Evolutionary conservation across 1,284 basidiomycete genomes (phyloP).

Genomic region (Irpex rosettiformis): DNA sequence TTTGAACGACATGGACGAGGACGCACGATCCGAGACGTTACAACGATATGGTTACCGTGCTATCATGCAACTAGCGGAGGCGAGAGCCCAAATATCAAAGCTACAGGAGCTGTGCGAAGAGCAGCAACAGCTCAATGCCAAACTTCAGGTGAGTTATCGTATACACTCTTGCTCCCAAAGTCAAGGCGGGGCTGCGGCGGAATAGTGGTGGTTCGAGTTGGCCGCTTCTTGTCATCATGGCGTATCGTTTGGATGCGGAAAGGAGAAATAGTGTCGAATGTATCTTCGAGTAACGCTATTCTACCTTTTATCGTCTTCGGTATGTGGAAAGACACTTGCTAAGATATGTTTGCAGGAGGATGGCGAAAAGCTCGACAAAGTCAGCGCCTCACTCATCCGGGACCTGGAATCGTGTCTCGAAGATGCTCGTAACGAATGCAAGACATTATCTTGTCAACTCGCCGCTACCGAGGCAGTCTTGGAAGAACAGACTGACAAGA

Average conservation of each 20-base stretch:
- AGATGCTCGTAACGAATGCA: neutral
- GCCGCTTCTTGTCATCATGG: no score
- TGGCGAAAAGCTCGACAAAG: conserved; percentile 2
- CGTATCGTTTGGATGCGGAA: neutral
- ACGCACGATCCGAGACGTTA: neutral
- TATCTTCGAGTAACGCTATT: neutral
- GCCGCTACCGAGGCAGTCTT: neutral
- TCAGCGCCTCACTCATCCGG: conserved; percentile 3
- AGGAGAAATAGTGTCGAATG: neutral
- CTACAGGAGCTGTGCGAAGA: neutral
- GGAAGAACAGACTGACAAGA: neutral
- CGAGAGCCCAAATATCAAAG: conserved; percentile 2
- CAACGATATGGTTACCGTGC: conserved; percentile 9
- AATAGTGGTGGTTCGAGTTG: neutral
- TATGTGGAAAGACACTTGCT: neutral
- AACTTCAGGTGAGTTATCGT: conserved; percentile 8
- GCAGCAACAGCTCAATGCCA: neutral
- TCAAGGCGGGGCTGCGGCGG: neutral
- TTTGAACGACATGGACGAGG: conserved; percentile 1
- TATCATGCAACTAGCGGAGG: conserved; percentile 13
- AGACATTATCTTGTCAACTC: neutral
- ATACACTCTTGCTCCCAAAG: neutral
- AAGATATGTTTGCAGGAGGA: neutral
- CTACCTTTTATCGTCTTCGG: conserved; percentile 1
- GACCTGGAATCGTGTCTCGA: conserved; percentile 6